phyloP scores from a whole-genome alignment of 1,284 basidiomycete species.

The Cutaneotrichosporon sp. region DNA sequence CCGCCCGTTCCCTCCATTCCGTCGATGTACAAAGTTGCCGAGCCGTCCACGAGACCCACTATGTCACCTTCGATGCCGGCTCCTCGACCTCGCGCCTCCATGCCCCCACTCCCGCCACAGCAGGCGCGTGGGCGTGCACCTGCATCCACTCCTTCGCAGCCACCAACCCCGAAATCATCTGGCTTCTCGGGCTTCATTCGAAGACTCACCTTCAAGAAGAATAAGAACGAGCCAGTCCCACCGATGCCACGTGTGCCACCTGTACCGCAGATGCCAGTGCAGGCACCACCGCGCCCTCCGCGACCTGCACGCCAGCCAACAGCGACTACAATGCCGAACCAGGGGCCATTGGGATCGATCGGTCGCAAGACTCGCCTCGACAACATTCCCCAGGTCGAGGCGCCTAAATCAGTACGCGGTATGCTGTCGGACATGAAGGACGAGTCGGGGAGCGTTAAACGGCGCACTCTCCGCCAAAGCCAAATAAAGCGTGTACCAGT shows the following conservation, averaged over 20 bases:
- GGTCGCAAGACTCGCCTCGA: slow-evolving; percentile 1
- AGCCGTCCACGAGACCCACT: background rate
- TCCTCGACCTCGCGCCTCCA: background rate
- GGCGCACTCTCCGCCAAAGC: slow-evolving; percentile 2
- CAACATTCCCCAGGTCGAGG: slow-evolving; percentile 2
- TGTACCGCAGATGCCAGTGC: background rate
- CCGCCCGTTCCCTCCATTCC: slow-evolving; percentile 11
- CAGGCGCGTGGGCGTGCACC: too few relatives aligned
- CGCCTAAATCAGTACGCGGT: slow-evolving; percentile 7
- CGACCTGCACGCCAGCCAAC: background rate
- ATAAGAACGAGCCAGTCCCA: background rate
- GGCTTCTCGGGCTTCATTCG: slow-evolving; percentile 8
- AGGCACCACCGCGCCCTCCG: background rate
- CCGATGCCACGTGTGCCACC: background rate
- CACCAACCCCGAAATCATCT: background rate
- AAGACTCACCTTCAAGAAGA: slow-evolving; percentile 7
- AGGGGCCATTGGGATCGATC: background rate
- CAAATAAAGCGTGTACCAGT: slow-evolving; percentile 9
- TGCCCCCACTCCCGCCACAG: background rate
- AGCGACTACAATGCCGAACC: background rate
- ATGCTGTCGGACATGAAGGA: slow-evolving; percentile 16
- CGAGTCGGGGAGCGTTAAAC: background rate
- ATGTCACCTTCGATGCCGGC: background rate
- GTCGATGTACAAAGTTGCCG: slow-evolving; percentile 7
- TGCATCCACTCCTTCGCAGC: background rate